Conservation (phyloP, 805 yeast genomes). For the Nakazawaea siamensis region DNA sequence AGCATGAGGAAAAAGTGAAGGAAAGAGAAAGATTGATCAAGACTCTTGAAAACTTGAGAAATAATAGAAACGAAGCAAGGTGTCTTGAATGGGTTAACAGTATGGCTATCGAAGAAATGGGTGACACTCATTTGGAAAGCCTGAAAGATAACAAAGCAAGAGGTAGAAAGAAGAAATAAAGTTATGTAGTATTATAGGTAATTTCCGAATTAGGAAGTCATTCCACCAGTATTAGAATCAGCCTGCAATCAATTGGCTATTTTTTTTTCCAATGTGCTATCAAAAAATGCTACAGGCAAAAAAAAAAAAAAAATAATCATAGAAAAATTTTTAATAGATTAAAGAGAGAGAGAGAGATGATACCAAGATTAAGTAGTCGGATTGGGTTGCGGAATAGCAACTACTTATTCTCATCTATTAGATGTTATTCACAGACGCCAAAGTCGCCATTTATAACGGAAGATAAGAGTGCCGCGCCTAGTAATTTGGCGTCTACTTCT, state of each 20-base stretch:
- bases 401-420: too few relatives aligned
- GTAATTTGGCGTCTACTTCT: constrained; percentile 22
- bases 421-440: too few relatives aligned
- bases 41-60: constrained; percentile 24
- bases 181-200: neutral
- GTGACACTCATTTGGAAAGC: constrained; percentile 51
- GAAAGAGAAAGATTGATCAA: constrained; percentile 17
- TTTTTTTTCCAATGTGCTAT: too few relatives aligned
- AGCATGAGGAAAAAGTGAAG: constrained; percentile 23
- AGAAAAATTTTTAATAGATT: neutral
- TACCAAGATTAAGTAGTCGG: too few relatives aligned
- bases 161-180: constrained; percentile 12
- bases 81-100: constrained; percentile 58
- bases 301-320: neutral
- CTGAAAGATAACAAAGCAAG: constrained; percentile 15
- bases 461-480: constrained; percentile 13
- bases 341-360: too few relatives aligned
- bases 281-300: too few relatives aligned
- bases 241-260: constrained; percentile 7
- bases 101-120: constrained; percentile 42
- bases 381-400: too few relatives aligned
- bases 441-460: neutral
- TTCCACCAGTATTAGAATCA: constrained; percentile 5
- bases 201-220: constrained; percentile 4
- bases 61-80: constrained; percentile 33